A percentile compares a stretch with the other conserved stretches of the same genome.
Evolutionary conservation across 2,329 filamentous ascomycete species (phyloP).

Genomic region (Colletotrichum chlorophyti): DNA sequence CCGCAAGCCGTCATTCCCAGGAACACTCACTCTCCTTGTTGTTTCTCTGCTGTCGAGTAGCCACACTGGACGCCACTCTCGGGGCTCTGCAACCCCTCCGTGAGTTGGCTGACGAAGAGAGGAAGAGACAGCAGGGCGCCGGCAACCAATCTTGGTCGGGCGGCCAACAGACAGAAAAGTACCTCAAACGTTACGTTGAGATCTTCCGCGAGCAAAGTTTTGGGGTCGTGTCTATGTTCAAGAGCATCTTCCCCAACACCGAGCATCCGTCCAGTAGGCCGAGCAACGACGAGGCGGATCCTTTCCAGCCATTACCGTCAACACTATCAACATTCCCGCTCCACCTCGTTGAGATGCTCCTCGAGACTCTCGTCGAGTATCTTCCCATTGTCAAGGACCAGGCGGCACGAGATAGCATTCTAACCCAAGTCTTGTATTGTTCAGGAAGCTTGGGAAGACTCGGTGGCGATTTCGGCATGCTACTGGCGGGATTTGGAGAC

Average conservation of each 20-base stretch:
- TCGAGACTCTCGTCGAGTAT: constrained; percentile 77
- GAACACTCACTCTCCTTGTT: constrained; percentile 80
- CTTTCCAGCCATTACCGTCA: constrained; percentile 71
- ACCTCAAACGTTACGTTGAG: constrained; percentile 93
- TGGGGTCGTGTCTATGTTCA: constrained; percentile 92
- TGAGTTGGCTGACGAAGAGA: constrained; percentile 90
- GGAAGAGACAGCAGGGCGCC: constrained; percentile 50
- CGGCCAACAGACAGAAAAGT: constrained; percentile 93
- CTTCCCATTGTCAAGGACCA: constrained; percentile 83
- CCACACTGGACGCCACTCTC: constrained; percentile 80
- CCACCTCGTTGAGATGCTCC: constrained; percentile 81
- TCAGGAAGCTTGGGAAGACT: constrained; percentile 88
- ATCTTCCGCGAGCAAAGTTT: constrained; percentile 98
- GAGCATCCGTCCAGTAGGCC: not conserved
- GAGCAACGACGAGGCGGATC: constrained; percentile 38
- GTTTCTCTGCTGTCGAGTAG: constrained; percentile 86
- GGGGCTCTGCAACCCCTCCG: constrained; percentile 84
- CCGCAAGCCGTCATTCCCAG: constrained; percentile 32
- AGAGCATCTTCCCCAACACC: constrained; percentile 80
- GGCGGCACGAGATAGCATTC: constrained; percentile 80
- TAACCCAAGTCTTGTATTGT: constrained; percentile 93
- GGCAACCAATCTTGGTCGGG: constrained; percentile 61
- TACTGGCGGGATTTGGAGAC: constrained; percentile 69
- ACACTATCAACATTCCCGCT: constrained; percentile 85
- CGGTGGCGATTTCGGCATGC: constrained; percentile 90